phyloP scores from a whole-genome alignment of 2,329 filamentous ascomycete species.

The Diplodia corticola region DNA sequence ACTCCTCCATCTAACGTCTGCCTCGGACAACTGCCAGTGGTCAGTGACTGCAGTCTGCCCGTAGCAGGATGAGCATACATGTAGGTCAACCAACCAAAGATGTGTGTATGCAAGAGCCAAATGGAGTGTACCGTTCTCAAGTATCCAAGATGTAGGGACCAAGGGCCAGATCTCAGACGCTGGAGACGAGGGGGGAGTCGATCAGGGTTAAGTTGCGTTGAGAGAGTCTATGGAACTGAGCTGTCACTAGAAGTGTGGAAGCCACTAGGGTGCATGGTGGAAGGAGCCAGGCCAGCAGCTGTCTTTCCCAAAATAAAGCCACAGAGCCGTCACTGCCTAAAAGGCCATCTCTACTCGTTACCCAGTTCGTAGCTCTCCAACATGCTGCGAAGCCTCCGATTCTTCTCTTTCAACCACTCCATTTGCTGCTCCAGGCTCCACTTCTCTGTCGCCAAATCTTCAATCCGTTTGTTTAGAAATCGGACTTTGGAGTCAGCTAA shows the following conservation, averaged over 20 bases:
- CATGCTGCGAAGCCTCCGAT: neutral
- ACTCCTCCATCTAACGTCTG: slow-evolving; percentile 10
- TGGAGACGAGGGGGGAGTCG: neutral
- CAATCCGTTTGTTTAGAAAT: neutral
- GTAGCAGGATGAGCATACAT: neutral
- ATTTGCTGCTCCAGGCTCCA: neutral
- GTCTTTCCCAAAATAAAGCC: neutral
- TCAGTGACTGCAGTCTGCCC: neutral
- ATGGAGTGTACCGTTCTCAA: neutral
- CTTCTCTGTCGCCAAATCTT: neutral
- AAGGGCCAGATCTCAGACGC: neutral
- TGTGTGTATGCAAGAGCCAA: neutral
- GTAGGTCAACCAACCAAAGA: neutral
- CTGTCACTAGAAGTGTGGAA: neutral
- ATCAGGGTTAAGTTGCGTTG: neutral
- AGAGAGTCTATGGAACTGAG: neutral
- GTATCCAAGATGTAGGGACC: slow-evolving; percentile 5
- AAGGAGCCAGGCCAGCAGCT: neutral
- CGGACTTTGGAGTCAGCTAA: neutral
- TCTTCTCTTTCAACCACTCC: neutral
- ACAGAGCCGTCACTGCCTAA: neutral
- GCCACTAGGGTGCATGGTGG: neutral
- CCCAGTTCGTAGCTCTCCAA: neutral
- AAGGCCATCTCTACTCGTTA: neutral
- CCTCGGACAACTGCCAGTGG: neutral